phyloP scores from a whole-genome alignment of 371 early-diverging fungal species.

The Rhizopus arrhizus region DNA sequence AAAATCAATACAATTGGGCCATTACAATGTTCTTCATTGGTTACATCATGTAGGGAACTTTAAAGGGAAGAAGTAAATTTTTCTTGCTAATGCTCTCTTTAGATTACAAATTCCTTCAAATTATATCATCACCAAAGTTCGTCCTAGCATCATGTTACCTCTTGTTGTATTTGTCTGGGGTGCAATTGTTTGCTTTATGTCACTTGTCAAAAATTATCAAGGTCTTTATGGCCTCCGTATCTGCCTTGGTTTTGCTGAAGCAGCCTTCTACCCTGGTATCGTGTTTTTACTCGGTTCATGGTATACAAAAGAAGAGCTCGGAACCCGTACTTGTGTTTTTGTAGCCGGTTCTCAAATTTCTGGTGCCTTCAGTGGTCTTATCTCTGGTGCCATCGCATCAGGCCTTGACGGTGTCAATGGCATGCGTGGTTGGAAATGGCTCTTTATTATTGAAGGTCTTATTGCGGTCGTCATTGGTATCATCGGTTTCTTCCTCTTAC shows the following conservation, averaged over 20 bases:
- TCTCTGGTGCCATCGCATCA: slow-evolving; percentile 44
- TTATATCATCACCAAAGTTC: slow-evolving; percentile 49
- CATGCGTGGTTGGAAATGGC: slow-evolving; percentile 63
- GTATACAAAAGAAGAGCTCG: slow-evolving; percentile 77
- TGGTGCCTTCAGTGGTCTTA: slow-evolving; percentile 73
- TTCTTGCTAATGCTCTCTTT: background rate
- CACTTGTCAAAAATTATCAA: slow-evolving; percentile 45
- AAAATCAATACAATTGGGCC: slow-evolving; percentile 60
- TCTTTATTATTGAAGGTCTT: slow-evolving; percentile 61
- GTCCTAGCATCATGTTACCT: slow-evolving; percentile 62
- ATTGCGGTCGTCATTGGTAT: slow-evolving; percentile 49
- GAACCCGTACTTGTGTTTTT: slow-evolving; percentile 72
- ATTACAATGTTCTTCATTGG: slow-evolving; percentile 75
- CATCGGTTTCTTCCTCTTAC: slow-evolving; percentile 52
- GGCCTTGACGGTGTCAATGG: slow-evolving; percentile 46
- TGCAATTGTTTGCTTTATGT: slow-evolving; percentile 61
- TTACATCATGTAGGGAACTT: slow-evolving; percentile 62
- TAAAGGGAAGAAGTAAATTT: background rate
- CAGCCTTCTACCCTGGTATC: slow-evolving; percentile 77
- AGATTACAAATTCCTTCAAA: slow-evolving; percentile 54
- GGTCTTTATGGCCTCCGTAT: slow-evolving; percentile 63
- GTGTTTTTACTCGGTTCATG: slow-evolving; percentile 75
- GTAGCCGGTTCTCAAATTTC: slow-evolving; percentile 63
- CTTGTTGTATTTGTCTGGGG: slow-evolving; percentile 68
- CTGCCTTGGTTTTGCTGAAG: slow-evolving; percentile 68